Conservation (phyloP, 2,329 filamentous ascomycete genomes). For the Aspergillus fumigatus region DNA sequence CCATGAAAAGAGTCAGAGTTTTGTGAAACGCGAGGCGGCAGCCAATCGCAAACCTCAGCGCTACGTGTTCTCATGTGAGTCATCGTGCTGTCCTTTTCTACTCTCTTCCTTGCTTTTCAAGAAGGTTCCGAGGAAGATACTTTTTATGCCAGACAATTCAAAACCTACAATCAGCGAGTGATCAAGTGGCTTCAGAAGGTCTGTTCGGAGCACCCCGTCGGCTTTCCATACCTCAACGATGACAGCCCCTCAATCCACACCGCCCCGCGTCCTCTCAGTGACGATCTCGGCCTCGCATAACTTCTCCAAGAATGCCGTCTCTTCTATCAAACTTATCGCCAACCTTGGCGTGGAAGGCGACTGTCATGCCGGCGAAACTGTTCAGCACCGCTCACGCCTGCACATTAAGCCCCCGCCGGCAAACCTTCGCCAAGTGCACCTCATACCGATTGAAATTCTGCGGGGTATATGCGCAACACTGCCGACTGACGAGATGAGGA, state of each 20-base stretch:
- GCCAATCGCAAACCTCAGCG: too few species aligned
- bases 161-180: too few species aligned
- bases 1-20: too few species aligned
- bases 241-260: neutral
- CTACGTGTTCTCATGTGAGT: neutral
- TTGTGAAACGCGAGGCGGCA: too few species aligned
- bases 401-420: constrained; percentile 1
- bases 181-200: too few species aligned
- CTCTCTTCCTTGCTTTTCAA: too few species aligned
- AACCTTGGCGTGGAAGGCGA: constrained; percentile 10
- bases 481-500: neutral
- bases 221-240: neutral
- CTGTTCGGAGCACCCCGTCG: too few species aligned
- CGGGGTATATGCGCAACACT: neutral
- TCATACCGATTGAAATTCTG: constrained; percentile 6
- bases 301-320: constrained; percentile 5
- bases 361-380: constrained; percentile 8
- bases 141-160: too few species aligned
- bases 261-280: constrained; percentile 2
- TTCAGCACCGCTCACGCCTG: constrained; percentile 8
- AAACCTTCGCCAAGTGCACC: constrained; percentile 13
- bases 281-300: constrained; percentile 3
- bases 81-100: neutral
- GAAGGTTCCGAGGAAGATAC: too few species aligned
- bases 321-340: constrained; percentile 3